Conservation (phyloP, 805 yeast species). For the Wickerhamiella kurtzmanii region DNA sequence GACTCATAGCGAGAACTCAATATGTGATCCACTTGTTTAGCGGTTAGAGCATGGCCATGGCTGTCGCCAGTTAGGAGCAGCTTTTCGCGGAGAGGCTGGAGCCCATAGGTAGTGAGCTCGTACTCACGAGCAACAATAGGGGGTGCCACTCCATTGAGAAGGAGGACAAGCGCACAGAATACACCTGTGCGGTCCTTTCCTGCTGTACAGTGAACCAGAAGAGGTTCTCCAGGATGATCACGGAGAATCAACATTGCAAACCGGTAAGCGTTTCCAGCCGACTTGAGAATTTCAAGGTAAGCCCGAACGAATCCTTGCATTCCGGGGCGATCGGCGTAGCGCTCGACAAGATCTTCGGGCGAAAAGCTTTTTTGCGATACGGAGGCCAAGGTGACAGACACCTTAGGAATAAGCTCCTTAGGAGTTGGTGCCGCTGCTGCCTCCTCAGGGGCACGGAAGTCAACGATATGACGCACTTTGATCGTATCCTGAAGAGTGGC, state of each 20-base stretch:
- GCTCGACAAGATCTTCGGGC: conserved; percentile 48
- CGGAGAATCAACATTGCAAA: conserved; percentile 41
- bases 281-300: conserved; percentile 42
- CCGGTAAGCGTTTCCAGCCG: conserved; percentile 37
- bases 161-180: conserved; percentile 50
- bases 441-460: conserved; percentile 53
- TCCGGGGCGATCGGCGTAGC: conserved; percentile 34
- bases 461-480: conserved; percentile 45
- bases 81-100: conserved; percentile 19
- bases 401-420: conserved; percentile 28
- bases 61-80: conserved; percentile 6
- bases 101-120: conserved; percentile 57
- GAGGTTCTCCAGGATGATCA: conserved; percentile 37
- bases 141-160: conserved; percentile 51
- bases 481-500: conserved; percentile 27
- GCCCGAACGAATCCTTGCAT: conserved; percentile 43
- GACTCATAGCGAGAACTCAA: conserved; percentile 55
- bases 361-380: conserved; percentile 45
- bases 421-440: conserved; percentile 31
- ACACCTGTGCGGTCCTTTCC: conserved; percentile 83
- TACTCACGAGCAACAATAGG: conserved; percentile 60
- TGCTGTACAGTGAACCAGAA: conserved; percentile 68
- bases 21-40: conserved; percentile 46
- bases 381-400: conserved; percentile 41
- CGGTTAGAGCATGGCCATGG: conserved; percentile 29